A percentile compares a stretch with the other conserved stretches of the same genome.
These are phyloP conservation scores for Colletotrichum sp. DNA, from an alignment of 2,329 filamentous ascomycete species.

Conservation along the genomic window DNA sequence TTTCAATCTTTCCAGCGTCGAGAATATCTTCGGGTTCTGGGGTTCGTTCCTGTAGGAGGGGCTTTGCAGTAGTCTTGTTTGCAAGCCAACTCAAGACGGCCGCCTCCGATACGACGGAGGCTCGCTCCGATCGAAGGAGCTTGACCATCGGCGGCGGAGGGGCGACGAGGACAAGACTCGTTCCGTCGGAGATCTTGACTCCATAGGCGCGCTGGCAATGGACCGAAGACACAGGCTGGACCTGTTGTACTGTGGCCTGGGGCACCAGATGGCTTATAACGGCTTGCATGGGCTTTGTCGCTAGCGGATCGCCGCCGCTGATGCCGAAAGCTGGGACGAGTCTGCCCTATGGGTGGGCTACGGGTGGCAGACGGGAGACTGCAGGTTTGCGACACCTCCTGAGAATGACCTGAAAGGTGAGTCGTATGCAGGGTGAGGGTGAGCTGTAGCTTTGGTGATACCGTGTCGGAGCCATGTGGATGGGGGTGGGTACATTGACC, in stretches of 20 bases:
- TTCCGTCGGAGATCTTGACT: slow-evolving; percentile 46
- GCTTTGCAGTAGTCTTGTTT: slow-evolving; percentile 10
- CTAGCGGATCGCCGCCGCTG: slow-evolving; percentile 33
- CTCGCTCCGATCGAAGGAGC: slow-evolving; percentile 53
- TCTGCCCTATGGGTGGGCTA: slow-evolving; percentile 13
- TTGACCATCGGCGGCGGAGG: slow-evolving; percentile 46
- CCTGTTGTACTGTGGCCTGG: slow-evolving; percentile 33
- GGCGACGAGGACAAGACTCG: slow-evolving; percentile 45
- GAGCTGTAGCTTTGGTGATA: slow-evolving; percentile 4
- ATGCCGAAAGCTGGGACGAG: not conserved
- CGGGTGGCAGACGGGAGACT: slow-evolving; percentile 14
- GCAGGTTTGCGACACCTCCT: slow-evolving; percentile 19
- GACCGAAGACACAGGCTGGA: slow-evolving; percentile 38
- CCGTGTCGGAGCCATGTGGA: slow-evolving; percentile 6
- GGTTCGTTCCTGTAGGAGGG: not conserved
- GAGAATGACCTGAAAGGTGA: slow-evolving; percentile 11
- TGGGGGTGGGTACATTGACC: not conserved
- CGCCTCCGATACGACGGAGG: slow-evolving; percentile 49
- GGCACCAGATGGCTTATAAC: slow-evolving; percentile 39
- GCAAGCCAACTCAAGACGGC: slow-evolving; percentile 50
- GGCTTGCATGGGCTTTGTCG: slow-evolving; percentile 35
- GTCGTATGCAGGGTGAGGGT: not conserved
- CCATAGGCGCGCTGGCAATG: slow-evolving; percentile 47
- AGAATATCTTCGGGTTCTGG: not conserved
- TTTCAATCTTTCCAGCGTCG: not conserved